A percentile compares a stretch with the other conserved stretches of the same genome.
These are phyloP conservation scores for Globisporangium paddicum DNA, from an alignment of 352 stramenopile genomes.

Conservation along the genomic window DNA sequence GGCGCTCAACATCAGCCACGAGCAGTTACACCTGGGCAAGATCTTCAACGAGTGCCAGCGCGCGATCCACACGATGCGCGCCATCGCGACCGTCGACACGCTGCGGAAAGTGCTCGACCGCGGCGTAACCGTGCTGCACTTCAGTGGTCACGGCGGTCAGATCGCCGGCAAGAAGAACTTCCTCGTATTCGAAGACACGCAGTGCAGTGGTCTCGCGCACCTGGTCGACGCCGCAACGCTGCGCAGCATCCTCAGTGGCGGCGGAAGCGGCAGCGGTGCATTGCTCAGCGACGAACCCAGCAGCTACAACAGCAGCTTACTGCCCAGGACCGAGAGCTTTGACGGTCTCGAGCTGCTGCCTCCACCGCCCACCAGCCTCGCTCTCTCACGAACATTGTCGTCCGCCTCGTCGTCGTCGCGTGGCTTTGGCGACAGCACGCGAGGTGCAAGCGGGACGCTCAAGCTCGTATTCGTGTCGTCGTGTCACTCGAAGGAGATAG, in stretches of 20 bases:
- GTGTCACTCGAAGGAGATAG: constrained; percentile 73
- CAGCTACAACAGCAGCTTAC: neutral
- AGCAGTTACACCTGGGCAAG: constrained; percentile 63
- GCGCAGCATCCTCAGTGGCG: constrained; percentile 45
- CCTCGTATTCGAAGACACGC: constrained; percentile 76
- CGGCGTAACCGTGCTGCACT: constrained; percentile 70
- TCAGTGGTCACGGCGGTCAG: constrained; percentile 68
- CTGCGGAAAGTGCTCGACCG: constrained; percentile 76
- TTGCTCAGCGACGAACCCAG: constrained; percentile 13
- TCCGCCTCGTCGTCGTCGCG: constrained; percentile 22
- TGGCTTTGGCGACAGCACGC: constrained; percentile 18
- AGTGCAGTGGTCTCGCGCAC: constrained; percentile 57
- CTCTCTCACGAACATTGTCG: constrained; percentile 17
- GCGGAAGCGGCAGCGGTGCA: constrained; percentile 8
- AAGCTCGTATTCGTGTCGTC: constrained; percentile 84
- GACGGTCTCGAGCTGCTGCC: constrained; percentile 7
- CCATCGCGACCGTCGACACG: constrained; percentile 63
- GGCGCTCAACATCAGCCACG: constrained; percentile 58
- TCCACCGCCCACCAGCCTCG: neutral
- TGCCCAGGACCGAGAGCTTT: neutral
- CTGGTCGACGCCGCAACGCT: constrained; percentile 62
- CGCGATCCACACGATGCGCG: constrained; percentile 70
- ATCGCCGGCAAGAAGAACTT: constrained; percentile 60
- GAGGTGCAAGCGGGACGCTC: constrained; percentile 33
- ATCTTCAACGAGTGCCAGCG: constrained; percentile 76